These are phyloP conservation scores for Marsdenia floribunda DNA, from an alignment of 257 asterid species.

Conservation along the genomic window DNA sequence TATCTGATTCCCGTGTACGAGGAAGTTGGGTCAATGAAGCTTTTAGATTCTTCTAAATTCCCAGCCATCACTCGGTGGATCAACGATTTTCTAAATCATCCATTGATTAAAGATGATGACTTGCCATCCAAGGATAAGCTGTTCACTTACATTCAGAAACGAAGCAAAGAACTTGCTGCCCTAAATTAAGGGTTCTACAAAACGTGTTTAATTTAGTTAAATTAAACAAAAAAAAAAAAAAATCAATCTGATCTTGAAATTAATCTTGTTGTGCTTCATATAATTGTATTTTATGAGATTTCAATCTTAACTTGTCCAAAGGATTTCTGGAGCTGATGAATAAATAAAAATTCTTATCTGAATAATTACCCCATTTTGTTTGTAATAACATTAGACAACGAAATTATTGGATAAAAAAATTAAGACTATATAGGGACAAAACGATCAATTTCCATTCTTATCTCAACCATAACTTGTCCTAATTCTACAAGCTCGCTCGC, in stretches of 20 bases:
- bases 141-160: background rate
- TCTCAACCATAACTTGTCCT: no score
- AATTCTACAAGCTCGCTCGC: no score
- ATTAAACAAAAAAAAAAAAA: no score
- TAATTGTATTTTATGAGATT: background rate
- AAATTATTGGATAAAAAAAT: no score
- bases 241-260: background rate
- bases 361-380: no score
- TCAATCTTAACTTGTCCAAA: background rate
- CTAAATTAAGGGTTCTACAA: background rate
- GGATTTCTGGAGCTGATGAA: background rate
- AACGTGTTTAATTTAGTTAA: background rate
- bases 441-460: no score
- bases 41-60: slow-evolving; percentile 25
- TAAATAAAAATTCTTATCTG: no score
- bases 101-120: slow-evolving; percentile 1
- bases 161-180: slow-evolving; percentile 5
- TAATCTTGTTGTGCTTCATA: no score
- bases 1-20: slow-evolving; percentile 33
- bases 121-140: slow-evolving; percentile 8
- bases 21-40: slow-evolving; percentile 23
- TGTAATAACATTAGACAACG: no score
- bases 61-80: slow-evolving; percentile 8
- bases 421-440: no score
- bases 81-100: slow-evolving; percentile 5